phyloP scores from a whole-genome alignment of 2,329 filamentous ascomycete genomes.

The Fusarium torreyae region DNA sequence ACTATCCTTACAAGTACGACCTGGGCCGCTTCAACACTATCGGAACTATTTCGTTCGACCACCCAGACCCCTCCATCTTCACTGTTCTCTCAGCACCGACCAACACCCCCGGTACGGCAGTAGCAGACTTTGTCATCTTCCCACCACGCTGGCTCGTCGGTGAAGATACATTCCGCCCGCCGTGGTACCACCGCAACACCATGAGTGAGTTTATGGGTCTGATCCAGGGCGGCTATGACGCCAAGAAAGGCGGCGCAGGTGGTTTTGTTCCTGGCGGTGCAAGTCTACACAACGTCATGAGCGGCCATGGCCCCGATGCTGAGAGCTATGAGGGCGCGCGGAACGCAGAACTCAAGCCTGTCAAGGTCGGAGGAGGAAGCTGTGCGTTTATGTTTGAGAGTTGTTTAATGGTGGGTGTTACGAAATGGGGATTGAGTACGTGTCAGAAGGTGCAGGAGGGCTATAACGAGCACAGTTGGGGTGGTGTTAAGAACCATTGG shows the following conservation, averaged over 20 bases:
- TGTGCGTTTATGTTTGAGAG: conserved; percentile 81
- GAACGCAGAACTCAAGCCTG: conserved; percentile 67
- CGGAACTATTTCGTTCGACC: conserved; percentile 80
- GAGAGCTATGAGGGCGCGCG: conserved; percentile 70
- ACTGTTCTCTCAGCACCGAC: conserved; percentile 78
- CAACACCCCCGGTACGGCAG: conserved; percentile 72
- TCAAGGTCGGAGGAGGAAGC: conserved; percentile 72
- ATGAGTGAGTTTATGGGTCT: conserved; percentile 77
- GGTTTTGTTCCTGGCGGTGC: conserved; percentile 74
- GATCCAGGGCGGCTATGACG: conserved; percentile 72
- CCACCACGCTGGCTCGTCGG: conserved; percentile 79
- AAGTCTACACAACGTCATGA: conserved; percentile 79
- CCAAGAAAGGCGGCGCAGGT: conserved; percentile 68
- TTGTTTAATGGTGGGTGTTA: conserved; percentile 78
- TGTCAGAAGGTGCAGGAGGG: conserved; percentile 74
- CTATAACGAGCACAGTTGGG: conserved; percentile 89
- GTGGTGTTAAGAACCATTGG: conserved; percentile 75
- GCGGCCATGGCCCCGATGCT: conserved; percentile 74
- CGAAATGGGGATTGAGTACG: conserved; percentile 75
- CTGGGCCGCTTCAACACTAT: conserved; percentile 83
- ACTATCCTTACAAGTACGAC: conserved; percentile 87
- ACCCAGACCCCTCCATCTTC: conserved; percentile 85
- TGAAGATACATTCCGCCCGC: conserved; percentile 79
- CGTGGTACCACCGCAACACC: conserved; percentile 80
- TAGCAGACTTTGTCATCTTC: conserved; percentile 82